Evolutionary conservation across 331 rosid species (phyloP), one percentile per base, ranked within the genome.

Genomic region (Pyrus hybrid): DNA sequence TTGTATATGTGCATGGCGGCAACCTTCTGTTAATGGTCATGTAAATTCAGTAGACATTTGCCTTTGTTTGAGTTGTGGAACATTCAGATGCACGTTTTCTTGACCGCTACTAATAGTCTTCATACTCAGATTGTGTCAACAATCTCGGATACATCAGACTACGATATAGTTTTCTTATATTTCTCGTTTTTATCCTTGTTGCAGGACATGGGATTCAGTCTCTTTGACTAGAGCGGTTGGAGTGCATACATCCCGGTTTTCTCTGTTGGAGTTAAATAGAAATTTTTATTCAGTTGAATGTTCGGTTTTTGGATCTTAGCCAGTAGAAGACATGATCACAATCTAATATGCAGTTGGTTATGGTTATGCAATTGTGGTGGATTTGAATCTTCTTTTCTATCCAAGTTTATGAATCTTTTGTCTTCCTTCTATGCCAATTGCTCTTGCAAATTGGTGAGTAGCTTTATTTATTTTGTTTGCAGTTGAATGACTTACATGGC

Each of bases 151-250:
- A 3, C 20, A 3, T 26, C 23, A 8, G 5, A 1, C 4, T 4
- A 10, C 45, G 13, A 37, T 8, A 41, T 8, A 35, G 80, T 84
- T 8, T 72, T 72, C 80, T 70, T 26, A 29, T 63, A 29, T 65
- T 22, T 20, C 20, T 18, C 25, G 80, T 1, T 70, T 37, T 37
- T 70, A 70, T 45, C 68, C 17, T 72, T 67, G 33, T 62, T 83
- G 94, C 96, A 93, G 97, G 96, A 90, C 32, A 80, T 87, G 92
- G 90, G 89, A 21, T 87, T 93, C 93, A 85, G 94, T 82, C 96
- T 90, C 71, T 93, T 93, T 23, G 97, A 90, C 77, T 90, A 81
- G 77, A 80, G 80, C 47, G 67, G 63, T 69, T 25, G 79, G 17
- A 18, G 2, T 53, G 26, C 64, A 17, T 23, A 9, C 21, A 1